Base-by-base conservation (phyloP, 2,329 filamentous ascomycete genomes). In the Monosporascus sp. region DNA sequence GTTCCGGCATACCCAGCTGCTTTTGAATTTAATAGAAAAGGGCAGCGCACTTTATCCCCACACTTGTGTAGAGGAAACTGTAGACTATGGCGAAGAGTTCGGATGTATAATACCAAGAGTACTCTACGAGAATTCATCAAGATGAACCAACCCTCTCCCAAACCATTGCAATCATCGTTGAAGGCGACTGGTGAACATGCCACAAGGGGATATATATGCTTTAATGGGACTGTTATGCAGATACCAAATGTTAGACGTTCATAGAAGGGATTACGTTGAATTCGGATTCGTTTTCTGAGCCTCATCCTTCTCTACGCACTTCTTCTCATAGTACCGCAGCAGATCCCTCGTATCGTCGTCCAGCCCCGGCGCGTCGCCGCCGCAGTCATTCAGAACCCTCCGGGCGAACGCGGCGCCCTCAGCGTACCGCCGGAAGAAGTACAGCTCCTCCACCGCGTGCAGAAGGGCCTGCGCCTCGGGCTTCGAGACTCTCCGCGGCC, bases 361-460 rank as follows among this genome's bases (percentile, higher is more conserved):
- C 14, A 81, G 54, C 7, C 64, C 69, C 5, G 62, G 58, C 4
- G 57, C 3, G 56, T 60, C 15, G 58, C 63, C 59, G 2, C 35
- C 53, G 31, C 49, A 51, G 35, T 53, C 60, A 7, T 59, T 57
- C 6, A 80, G 61, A 0, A 75, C 65, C 5, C 61, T 57, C 2
- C 60, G 52, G 6, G 75, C 66, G 45, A 83, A 73, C 11, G 62
- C 59, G n/a, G 71, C 67, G 2, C 74, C 78, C 51, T 79, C 73
- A 1, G 65, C 64, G 53, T 74, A 83, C 36, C 74, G 67, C 6
- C 72, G 66, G 58, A 77, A 77, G 63, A 80, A 83, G 60, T 83
- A 83, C 45, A 83, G 69, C 65, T 83, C 80, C 62, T 83, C 80
- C 7, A 79, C 76, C 0, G 80, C 80, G 60, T 83, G 79, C 20